Evolutionary conservation across 441 rosid genomes (phyloP).

Genomic region (Erodium trifolium): DNA sequence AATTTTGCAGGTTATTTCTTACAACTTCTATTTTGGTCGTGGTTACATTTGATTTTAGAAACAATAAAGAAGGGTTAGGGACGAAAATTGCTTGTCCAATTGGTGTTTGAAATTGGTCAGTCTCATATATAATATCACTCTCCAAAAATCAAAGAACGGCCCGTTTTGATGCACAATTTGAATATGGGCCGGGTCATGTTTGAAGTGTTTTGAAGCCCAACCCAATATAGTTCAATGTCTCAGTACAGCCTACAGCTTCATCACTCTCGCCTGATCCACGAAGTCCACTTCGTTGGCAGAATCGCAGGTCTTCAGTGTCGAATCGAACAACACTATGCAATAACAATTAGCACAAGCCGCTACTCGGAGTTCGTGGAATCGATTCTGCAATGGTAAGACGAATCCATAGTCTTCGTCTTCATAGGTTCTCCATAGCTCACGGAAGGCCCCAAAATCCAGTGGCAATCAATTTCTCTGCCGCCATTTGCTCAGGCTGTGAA

Average conservation of each 20-base stretch:
- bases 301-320: not conserved
- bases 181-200: not conserved
- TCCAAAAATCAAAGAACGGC: not conserved
- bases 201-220: too few relatives aligned
- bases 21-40: too few relatives aligned
- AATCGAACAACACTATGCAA: not conserved
- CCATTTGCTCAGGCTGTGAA: not conserved
- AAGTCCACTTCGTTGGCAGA: not conserved
- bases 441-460: not conserved
- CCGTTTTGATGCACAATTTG: not conserved
- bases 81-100: too few relatives aligned
- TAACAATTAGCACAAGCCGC: not conserved
- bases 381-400: not conserved
- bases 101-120: too few relatives aligned
- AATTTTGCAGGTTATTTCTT: too few relatives aligned
- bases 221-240: too few relatives aligned
- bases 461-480: not conserved
- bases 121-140: too few relatives aligned
- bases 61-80: too few relatives aligned
- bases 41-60: too few relatives aligned
- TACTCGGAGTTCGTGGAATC: not conserved
- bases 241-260: not conserved
- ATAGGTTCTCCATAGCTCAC: not conserved
- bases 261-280: not conserved
- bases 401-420: not conserved